Conservation (phyloP, 805 yeast species). For the Isabelozyma pseudorhagii region DNA sequence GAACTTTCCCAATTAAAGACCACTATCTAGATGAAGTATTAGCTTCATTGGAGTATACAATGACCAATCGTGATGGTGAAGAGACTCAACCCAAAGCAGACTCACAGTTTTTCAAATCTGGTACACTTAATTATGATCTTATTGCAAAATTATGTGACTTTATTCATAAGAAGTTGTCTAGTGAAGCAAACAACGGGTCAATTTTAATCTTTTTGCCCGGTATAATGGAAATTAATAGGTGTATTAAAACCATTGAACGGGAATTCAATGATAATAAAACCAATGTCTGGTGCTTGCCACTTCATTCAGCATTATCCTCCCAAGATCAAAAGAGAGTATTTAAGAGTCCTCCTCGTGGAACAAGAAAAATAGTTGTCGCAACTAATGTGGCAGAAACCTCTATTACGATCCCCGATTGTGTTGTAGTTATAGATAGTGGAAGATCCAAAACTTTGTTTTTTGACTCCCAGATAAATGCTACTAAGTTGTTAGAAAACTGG, state of each 20-base stretch:
- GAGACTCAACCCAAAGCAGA: slow-evolving; percentile 56
- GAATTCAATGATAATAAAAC: slow-evolving; percentile 6
- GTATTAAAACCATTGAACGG: slow-evolving; percentile 42
- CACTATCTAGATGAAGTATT: slow-evolving; percentile 68
- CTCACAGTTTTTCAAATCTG: slow-evolving; percentile 60
- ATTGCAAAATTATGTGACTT: slow-evolving; percentile 53
- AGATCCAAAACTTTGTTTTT: slow-evolving; percentile 75
- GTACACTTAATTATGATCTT: slow-evolving; percentile 73
- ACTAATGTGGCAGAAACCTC: slow-evolving; percentile 98
- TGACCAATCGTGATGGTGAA: slow-evolving; percentile 40
- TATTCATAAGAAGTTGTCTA: slow-evolving; percentile 48
- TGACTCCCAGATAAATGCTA: slow-evolving; percentile 64
- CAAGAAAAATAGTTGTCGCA: slow-evolving; percentile 77
- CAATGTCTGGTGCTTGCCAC: slow-evolving; percentile 53
- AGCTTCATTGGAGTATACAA: slow-evolving; percentile 52
- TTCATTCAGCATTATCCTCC: slow-evolving; percentile 86
- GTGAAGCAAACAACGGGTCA: slow-evolving; percentile 53
- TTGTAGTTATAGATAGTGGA: slow-evolving; percentile 87
- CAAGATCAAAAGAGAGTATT: slow-evolving; percentile 81
- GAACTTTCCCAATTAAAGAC: slow-evolving; percentile 90
- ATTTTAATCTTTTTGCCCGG: slow-evolving; percentile 88
- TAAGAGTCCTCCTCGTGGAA: slow-evolving; percentile 46
- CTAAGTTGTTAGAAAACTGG: slow-evolving; percentile 76
- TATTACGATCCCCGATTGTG: slow-evolving; percentile 93
- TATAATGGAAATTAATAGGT: slow-evolving; percentile 75